Evolutionary conservation across 2,329 filamentous ascomycete species (phyloP), one percentile per base, ranked within the genome.

Genomic region (Trichoderma sp.): DNA sequence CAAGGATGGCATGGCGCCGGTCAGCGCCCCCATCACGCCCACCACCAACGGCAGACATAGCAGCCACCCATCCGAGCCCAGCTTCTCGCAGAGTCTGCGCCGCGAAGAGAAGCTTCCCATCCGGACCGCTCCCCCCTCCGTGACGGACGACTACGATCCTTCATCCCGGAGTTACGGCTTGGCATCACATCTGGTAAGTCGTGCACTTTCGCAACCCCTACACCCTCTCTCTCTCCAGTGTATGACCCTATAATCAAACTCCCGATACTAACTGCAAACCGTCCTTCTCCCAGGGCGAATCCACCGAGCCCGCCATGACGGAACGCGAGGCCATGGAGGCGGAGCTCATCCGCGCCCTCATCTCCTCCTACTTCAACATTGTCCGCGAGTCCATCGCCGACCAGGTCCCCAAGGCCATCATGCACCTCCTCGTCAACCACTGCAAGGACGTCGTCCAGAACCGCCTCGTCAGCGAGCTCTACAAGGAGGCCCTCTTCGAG

Each of bases 301-400:
- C 85, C 61, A 86, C 89, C 67, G 93, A 96, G 74, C 93, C 93
- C 41, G 92, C 92, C 64, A 86, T 99, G 72, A 97, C 93, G 0
- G 95, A 99, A 71, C 91, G 95, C 60, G 95, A 99, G 80, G 91
- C 93, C 51, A 91, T 99, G 82, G 95, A 99, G 80, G 98, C 95
- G 10, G 95, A 99, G 78, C 88, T 99, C 47, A 99, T 99, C 76
- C 90, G 94, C 54, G 91, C 93, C 54, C 86, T 99, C 64, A 99
- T 99, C 76, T 96, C 92, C 39, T 97, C 93, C 1, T 99, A 99
- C 82, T 99, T 99, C 83, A 96, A 97, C 77, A 99, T 99, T 73
- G 95, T 99, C 54, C 91, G 95, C 68, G 95, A 99, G 79, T 94
- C 92, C n/a, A 97, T 97, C 72, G 94, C 94, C 51, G 95, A 99